Conservation (phyloP, 495 filamentous ascomycete genomes). For the Opeltia flavorubescens region DNA sequence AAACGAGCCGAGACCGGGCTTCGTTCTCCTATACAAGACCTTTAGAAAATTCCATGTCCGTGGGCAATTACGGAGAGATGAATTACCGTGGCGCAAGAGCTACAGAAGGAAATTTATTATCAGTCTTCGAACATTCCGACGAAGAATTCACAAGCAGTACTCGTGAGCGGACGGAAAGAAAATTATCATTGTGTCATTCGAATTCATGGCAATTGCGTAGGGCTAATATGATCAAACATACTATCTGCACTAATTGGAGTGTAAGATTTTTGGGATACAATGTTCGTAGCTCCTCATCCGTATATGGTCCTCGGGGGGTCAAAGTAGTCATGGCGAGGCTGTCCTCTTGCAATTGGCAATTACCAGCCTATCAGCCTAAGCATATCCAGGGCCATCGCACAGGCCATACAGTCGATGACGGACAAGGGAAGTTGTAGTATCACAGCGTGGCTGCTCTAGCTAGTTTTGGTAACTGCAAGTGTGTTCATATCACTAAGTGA, state of each 20-base stretch:
- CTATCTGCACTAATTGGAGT: slow-evolving; percentile 79
- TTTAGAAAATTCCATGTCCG: neutral
- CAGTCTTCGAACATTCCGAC: no score
- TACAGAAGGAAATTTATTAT: no score
- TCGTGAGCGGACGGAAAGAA: neutral
- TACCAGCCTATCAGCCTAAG: no score
- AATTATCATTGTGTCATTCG: no score
- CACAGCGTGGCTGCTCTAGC: no score
- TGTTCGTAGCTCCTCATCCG: slow-evolving; percentile 58
- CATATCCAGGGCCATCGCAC: no score
- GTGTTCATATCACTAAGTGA: no score
- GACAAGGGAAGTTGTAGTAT: no score
- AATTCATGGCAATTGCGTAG: no score
- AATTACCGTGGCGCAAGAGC: slow-evolving; percentile 71
- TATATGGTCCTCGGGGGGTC: slow-evolving; percentile 60
- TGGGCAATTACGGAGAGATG: neutral
- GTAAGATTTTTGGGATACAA: slow-evolving; percentile 72
- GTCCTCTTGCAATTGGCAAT: neutral
- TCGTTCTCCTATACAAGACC: slow-evolving; percentile 8
- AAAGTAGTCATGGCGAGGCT: slow-evolving; percentile 90
- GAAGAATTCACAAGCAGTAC: neutral
- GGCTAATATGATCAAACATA: slow-evolving; percentile 24
- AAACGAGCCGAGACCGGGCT: slow-evolving; percentile 71
- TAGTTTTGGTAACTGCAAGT: no score
- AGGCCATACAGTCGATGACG: no score